Percentiles rank a stretch among this genome's conserved stretches.
Evolutionary conservation across 225 moss, liverwort and hornwort genomes (phyloP).

Genomic region (Physcomitrium patens): DNA sequence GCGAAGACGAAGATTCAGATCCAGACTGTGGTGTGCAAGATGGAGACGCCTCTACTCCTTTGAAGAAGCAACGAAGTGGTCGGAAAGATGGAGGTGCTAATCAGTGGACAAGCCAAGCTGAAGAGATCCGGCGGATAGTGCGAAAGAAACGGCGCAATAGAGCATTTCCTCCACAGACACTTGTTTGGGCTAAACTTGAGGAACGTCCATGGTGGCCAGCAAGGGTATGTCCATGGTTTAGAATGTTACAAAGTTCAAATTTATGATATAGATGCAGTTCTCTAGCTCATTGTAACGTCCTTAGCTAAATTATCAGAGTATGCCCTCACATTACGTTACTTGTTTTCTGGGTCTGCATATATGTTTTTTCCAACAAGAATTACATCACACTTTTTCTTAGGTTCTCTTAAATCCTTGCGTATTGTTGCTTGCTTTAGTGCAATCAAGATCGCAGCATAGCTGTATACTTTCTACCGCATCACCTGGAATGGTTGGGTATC

Average conservation of each 20-base stretch:
- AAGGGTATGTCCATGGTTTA: constrained; percentile 51
- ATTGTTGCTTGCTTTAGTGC: not conserved
- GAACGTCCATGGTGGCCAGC: constrained; percentile 97
- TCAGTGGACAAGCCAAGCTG: constrained; percentile 83
- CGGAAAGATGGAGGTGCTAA: constrained; percentile 85
- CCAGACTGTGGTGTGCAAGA: constrained; percentile 49
- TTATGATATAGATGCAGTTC: constrained; percentile 6
- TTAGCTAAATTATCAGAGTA: not conserved
- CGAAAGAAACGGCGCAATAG: constrained; percentile 71
- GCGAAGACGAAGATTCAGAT: constrained; percentile 45
- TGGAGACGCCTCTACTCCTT: constrained; percentile 52
- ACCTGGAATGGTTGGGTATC: constrained; percentile 7
- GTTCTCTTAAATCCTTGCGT: not conserved
- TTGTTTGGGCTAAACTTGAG: constrained; percentile 90
- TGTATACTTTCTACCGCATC: not conserved
- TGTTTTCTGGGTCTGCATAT: not conserved
- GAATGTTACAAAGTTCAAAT: constrained; percentile 17
- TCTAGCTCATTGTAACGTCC: not conserved
- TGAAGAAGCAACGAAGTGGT: constrained; percentile 93
- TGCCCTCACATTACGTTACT: not conserved
- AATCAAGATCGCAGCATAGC: not conserved
- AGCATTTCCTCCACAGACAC: constrained; percentile 74
- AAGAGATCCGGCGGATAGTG: constrained; percentile 80
- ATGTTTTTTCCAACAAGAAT: not conserved
- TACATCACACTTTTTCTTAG: not conserved